Evolutionary conservation across 805 yeast genomes (phyloP), one percentile per base, ranked within the genome.

Genomic region (Naumovozyma dairenensis): DNA sequence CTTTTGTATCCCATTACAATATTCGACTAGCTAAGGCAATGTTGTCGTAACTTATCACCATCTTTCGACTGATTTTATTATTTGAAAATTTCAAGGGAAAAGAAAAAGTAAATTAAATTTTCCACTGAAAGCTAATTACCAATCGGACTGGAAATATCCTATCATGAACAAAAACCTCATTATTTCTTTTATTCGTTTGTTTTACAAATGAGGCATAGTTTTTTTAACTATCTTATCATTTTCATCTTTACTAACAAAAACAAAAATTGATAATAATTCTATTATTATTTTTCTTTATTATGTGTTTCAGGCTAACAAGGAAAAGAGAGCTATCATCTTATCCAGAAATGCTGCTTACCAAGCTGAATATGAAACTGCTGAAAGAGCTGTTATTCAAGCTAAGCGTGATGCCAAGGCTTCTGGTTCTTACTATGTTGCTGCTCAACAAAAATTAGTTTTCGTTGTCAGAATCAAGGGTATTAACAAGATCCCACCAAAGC

Each of bases 381-480:
- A 83, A 71, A 80, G 92, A 66, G 83, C 92, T 58, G 67, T 81
- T 60, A 68, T 81, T 63, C 71, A 72, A 38, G 93, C 94, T 60
- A 79, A 79, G 76, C 84, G 95, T 69, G 84, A 81, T 50, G 96
- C 96, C 55, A 83, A 81, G 76, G 87, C 89, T 66, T 70, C 77
- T 62, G 94, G 93, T 67, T 78, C 92, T 60, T 83, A 79, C 85
- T 87, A 78, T 75, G 93, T 85, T 59, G 85, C 78, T 62, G 96
- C 94, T 67, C 89, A 87, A 77, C 77, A 79, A 62, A 86, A 84
- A 71, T 80, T 87, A 62, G 94, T 84, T 52, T 85, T 87, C 67
- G 94, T 87, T 62, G 77, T 87, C 68, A 85, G 97, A 81, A 87
- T 87, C 80, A 87, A 87, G 89, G 96, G 96, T 87, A 84, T 87